Conservation (phyloP, 805 yeast genomes). For the Hanseniaspora pseudoguilliermondii region DNA sequence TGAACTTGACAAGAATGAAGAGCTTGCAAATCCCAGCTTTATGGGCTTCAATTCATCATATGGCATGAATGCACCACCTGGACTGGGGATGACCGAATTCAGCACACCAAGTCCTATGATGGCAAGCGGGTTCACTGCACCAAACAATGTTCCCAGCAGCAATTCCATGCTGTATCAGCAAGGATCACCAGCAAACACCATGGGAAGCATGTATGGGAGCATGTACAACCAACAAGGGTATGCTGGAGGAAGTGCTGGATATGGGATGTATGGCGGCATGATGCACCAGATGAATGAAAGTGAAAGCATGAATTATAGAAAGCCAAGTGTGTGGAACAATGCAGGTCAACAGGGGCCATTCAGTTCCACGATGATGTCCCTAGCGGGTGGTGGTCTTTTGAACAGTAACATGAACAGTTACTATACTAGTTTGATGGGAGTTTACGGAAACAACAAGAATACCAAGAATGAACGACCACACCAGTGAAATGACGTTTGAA, state of each 20-base stretch:
- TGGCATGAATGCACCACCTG: background rate
- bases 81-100: background rate
- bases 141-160: background rate
- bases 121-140: background rate
- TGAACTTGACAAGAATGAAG: background rate
- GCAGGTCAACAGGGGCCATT: background rate
- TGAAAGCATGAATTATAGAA: background rate
- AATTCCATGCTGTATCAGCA: background rate
- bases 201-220: background rate
- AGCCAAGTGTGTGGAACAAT: background rate
- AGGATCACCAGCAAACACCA: background rate
- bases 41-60: background rate
- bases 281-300: background rate
- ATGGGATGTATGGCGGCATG: background rate
- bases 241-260: background rate
- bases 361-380: constrained; percentile 2
- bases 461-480: background rate
- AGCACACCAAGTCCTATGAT: constrained; percentile 1
- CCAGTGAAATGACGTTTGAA: background rate
- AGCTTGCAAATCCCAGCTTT: background rate
- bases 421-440: constrained; percentile 1
- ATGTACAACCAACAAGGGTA: background rate
- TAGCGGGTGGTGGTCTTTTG: background rate
- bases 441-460: background rate
- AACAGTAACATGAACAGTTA: constrained; percentile 1